These are phyloP conservation scores for Mollisiaceae sp. DNA, from an alignment of 2,329 filamentous ascomycete genomes.

Conservation along the genomic window DNA sequence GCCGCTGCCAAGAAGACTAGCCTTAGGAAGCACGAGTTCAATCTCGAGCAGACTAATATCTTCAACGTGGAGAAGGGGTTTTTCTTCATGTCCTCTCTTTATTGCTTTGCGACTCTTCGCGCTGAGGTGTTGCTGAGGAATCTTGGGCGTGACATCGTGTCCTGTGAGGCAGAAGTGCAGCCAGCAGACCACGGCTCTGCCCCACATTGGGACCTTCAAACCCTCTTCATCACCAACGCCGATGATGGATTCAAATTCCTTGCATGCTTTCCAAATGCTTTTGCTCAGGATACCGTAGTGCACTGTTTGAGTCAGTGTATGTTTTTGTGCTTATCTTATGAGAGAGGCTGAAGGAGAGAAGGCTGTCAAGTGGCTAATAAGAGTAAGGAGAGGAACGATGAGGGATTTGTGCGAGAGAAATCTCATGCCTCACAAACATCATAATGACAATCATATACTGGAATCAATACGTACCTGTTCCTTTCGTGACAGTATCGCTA, in stretches of 20 bases:
- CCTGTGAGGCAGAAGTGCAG: conserved; percentile 25
- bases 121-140: background rate
- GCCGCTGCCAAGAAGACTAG: conserved; percentile 67
- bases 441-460: background rate
- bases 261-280: conserved; percentile 54
- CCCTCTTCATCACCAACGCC: conserved; percentile 11
- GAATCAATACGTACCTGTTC: conserved; percentile 52
- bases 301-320: conserved; percentile 45
- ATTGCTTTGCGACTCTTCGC: background rate
- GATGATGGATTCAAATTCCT: conserved; percentile 20
- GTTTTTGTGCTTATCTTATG: background rate
- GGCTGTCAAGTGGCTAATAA: no score
- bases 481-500: conserved; percentile 65
- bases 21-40: conserved; percentile 67
- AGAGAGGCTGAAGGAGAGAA: background rate
- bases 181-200: conserved; percentile 23
- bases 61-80: conserved; percentile 43
- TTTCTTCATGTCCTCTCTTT: background rate
- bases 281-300: conserved; percentile 78
- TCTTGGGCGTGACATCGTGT: conserved; percentile 11
- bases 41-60: conserved; percentile 55
- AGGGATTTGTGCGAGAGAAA: background rate
- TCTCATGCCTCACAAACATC: background rate
- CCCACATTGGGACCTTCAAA: conserved; percentile 15
- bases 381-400: background rate